Conservation (phyloP, 2,329 filamentous ascomycete species). For the Fusarium ramigenum region DNA sequence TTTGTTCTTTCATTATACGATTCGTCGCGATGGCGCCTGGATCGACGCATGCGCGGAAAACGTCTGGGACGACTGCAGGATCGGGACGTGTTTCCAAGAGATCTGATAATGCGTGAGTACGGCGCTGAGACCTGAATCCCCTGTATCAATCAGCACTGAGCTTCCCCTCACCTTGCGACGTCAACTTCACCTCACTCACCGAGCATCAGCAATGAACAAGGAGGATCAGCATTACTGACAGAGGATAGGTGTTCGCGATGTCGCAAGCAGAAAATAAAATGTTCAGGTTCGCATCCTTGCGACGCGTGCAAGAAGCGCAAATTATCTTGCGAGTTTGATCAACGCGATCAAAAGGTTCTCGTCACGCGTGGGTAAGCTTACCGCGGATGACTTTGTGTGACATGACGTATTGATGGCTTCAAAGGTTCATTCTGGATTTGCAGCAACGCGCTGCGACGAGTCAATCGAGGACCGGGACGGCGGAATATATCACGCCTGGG, state of each 20-base stretch:
- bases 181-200: not conserved
- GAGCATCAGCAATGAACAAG: not conserved
- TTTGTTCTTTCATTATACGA: not conserved
- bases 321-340: conserved; percentile 48
- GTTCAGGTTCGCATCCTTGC: conserved; percentile 46
- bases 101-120: conserved; percentile 41
- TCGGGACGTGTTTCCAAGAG: conserved; percentile 39
- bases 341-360: conserved; percentile 58
- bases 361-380: conserved; percentile 55
- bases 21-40: conserved; percentile 27
- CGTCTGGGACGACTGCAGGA: conserved; percentile 14
- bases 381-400: not conserved
- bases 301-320: conserved; percentile 47
- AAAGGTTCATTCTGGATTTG: conserved; percentile 50
- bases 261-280: conserved; percentile 49
- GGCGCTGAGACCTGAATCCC: not conserved
- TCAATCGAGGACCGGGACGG: conserved; percentile 6
- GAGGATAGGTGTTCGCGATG: conserved; percentile 41
- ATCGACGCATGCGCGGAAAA: conserved; percentile 28
- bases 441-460: conserved; percentile 41
- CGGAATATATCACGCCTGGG: conserved; percentile 37
- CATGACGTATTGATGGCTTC: not conserved
- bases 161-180: not conserved
- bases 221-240: not conserved
- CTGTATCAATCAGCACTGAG: not conserved